These are phyloP conservation scores for Talaromyces rugulosus DNA, from an alignment of 2,329 filamentous ascomycete species.

Conservation along the genomic window DNA sequence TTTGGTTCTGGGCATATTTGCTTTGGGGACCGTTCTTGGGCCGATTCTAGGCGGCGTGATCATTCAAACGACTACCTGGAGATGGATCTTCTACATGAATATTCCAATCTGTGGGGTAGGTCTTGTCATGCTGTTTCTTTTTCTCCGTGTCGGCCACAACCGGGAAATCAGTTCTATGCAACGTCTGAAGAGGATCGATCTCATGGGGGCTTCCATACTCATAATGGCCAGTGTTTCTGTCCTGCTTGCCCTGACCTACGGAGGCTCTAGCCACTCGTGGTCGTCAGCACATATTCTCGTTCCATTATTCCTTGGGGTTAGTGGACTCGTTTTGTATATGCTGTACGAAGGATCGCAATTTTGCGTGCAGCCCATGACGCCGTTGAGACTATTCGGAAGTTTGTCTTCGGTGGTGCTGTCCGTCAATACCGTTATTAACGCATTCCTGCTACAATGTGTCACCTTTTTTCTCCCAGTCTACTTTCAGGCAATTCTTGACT, in stretches of 20 bases:
- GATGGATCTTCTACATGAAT: slow-evolving; percentile 26
- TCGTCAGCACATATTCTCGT: slow-evolving; percentile 51
- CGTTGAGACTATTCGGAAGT: slow-evolving; percentile 48
- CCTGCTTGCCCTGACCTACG: slow-evolving; percentile 28
- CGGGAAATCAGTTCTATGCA: slow-evolving; percentile 50
- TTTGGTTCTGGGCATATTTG: slow-evolving; percentile 36
- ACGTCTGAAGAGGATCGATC: slow-evolving; percentile 52
- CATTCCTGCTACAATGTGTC: slow-evolving; percentile 70
- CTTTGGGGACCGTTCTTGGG: slow-evolving; percentile 39
- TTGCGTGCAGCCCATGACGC: slow-evolving; percentile 21
- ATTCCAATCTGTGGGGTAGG: slow-evolving; percentile 47
- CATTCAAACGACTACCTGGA: slow-evolving; percentile 19
- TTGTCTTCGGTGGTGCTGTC: slow-evolving; percentile 40
- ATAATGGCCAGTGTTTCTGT: slow-evolving; percentile 29
- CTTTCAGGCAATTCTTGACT: slow-evolving; percentile 70
- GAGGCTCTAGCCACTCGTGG: slow-evolving; percentile 51
- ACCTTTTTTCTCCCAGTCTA: slow-evolving; percentile 81
- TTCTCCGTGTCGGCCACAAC: slow-evolving; percentile 52
- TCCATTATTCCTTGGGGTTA: slow-evolving; percentile 49
- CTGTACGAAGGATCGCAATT: slow-evolving; percentile 32
- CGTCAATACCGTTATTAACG: slow-evolving; percentile 65
- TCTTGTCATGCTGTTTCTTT: slow-evolving; percentile 47
- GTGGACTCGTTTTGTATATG: slow-evolving; percentile 25
- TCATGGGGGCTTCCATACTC: slow-evolving; percentile 45
- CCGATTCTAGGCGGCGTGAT: slow-evolving; percentile 19